Percentiles rank a stretch among this genome's conserved stretches.
These are phyloP conservation scores for Aureobasidium lini DNA, from an alignment of 2,329 filamentous ascomycete species.

Conservation along the genomic window DNA sequence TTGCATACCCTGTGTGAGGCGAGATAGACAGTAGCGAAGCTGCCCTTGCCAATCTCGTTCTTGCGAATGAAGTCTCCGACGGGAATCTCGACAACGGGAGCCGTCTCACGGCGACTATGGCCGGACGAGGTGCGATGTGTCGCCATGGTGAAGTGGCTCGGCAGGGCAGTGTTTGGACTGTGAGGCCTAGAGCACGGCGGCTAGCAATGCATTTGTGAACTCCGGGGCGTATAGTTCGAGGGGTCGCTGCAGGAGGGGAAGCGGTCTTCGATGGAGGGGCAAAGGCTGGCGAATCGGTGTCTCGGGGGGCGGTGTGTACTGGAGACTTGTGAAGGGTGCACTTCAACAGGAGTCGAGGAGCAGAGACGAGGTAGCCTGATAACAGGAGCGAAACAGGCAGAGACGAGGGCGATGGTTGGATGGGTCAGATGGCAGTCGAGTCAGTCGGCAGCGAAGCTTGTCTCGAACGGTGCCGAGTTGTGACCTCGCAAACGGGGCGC, in stretches of 20 bases:
- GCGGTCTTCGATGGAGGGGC: slow-evolving; percentile 2
- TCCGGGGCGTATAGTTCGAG: neutral
- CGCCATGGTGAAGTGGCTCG: slow-evolving; percentile 8
- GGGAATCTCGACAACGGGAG: slow-evolving; percentile 26
- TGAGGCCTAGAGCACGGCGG: neutral
- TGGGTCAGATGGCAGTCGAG: slow-evolving; percentile 11
- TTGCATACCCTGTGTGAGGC: slow-evolving; percentile 28
- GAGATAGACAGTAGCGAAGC: slow-evolving; percentile 87
- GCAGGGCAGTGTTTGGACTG: neutral
- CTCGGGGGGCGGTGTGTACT: neutral
- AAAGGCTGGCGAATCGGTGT: neutral
- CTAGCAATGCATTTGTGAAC: neutral
- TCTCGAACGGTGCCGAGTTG: slow-evolving; percentile 1
- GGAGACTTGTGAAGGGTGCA: neutral
- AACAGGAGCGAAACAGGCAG: neutral
- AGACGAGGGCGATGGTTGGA: neutral
- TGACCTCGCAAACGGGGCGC: neutral
- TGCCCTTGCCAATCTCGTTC: slow-evolving; percentile 91
- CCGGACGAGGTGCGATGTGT: slow-evolving; percentile 5
- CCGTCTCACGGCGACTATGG: neutral
- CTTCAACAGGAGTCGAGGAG: neutral
- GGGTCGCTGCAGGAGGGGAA: neutral
- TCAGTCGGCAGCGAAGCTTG: slow-evolving; percentile 11
- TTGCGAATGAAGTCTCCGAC: slow-evolving; percentile 76
- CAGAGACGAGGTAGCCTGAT: neutral